phyloP scores from a whole-genome alignment of 2,329 filamentous ascomycete genomes.

The Chaetomium strumarium region DNA sequence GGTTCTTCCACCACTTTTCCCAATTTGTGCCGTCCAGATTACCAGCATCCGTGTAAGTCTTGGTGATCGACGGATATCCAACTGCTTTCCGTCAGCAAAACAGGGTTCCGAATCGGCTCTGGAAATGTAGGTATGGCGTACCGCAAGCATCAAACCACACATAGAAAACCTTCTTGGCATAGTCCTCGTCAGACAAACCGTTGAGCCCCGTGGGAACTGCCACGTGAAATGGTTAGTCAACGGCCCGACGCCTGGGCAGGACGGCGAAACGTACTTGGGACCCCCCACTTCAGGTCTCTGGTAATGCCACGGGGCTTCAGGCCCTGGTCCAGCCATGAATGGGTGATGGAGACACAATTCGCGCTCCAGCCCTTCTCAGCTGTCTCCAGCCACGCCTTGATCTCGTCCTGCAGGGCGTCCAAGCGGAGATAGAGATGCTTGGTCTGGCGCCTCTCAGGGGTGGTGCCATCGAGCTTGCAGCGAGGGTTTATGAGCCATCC shows the following conservation, averaged over 20 bases:
- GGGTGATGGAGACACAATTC: conserved; percentile 70
- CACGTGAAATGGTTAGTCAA: not conserved
- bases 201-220: conserved; percentile 42
- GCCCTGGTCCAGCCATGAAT: conserved; percentile 77
- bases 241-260: not conserved
- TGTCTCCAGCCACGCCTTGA: conserved; percentile 71
- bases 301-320: conserved; percentile 85
- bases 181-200: conserved; percentile 48
- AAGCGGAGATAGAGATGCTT: conserved; percentile 89
- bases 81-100: conserved; percentile 33
- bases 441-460: conserved; percentile 72
- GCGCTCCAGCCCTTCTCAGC: conserved; percentile 70
- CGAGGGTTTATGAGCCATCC: conserved; percentile 35
- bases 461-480: conserved; percentile 85
- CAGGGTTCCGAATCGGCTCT: not conserved
- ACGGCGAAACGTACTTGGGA: conserved; percentile 32
- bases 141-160: conserved; percentile 66
- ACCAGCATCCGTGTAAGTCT: conserved; percentile 65
- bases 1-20: conserved; percentile 93
- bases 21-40: conserved; percentile 56
- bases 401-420: conserved; percentile 71
- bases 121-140: conserved; percentile 2
- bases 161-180: conserved; percentile 70
- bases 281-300: conserved; percentile 86
- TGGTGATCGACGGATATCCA: conserved; percentile 92